Conservation (phyloP, 2,329 filamentous ascomycete species). For the Capronia epimyces region DNA sequence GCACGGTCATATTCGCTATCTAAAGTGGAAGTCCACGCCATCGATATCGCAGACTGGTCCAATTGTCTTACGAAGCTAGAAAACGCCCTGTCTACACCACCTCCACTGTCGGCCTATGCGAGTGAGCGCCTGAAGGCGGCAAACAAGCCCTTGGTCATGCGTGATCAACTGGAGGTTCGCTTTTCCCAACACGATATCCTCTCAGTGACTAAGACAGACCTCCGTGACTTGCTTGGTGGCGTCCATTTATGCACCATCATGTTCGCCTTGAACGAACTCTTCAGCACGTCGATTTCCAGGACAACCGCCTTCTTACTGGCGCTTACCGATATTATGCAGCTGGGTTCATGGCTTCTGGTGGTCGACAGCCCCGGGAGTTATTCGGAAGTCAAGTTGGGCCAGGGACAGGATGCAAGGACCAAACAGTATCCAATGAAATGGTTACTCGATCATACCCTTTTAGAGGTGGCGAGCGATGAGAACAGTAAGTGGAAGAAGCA, state of each 20-base stretch:
- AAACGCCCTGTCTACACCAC: constrained; percentile 43
- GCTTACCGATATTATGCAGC: constrained; percentile 55
- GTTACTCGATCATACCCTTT: constrained; percentile 76
- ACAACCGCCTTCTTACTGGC: constrained; percentile 71
- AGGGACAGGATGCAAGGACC: constrained; percentile 37
- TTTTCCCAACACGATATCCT: constrained; percentile 52
- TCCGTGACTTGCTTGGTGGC: constrained; percentile 31
- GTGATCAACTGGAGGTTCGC: constrained; percentile 31
- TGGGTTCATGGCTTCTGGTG: constrained; percentile 68
- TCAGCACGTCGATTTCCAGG: constrained; percentile 66
- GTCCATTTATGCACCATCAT: constrained; percentile 68
- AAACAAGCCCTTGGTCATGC: constrained; percentile 19
- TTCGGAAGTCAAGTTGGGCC: constrained; percentile 69
- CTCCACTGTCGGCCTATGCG: constrained; percentile 22
- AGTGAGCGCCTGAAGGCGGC: constrained; percentile 22
- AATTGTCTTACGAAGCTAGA: constrained; percentile 57
- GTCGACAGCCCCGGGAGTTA: constrained; percentile 93
- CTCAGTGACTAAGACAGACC: constrained; percentile 23
- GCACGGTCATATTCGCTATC: constrained; percentile 8
- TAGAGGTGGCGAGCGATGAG: constrained; percentile 40
- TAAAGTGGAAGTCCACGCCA: constrained; percentile 50
- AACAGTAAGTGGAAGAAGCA: constrained; percentile 64
- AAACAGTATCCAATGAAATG: constrained; percentile 88
- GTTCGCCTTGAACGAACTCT: constrained; percentile 95
- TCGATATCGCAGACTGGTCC: constrained; percentile 79